Percentiles rank a stretch among this genome's conserved stretches.
These are phyloP conservation scores for Colletotrichum cuscutae DNA, from an alignment of 2,329 filamentous ascomycete genomes.

Conservation along the genomic window DNA sequence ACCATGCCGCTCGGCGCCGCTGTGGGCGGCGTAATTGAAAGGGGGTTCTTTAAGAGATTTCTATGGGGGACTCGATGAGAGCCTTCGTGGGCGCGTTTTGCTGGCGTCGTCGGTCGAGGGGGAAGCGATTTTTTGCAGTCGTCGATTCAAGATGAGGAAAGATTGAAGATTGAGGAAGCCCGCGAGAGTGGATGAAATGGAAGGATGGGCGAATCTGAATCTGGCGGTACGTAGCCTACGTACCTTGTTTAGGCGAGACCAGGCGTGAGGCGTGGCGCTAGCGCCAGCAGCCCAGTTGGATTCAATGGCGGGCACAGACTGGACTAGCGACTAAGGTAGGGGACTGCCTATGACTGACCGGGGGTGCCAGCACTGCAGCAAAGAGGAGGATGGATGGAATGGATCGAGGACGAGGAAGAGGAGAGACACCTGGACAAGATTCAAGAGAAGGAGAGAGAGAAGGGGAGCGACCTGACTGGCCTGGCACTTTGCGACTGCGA, in stretches of 20 bases:
- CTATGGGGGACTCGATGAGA: conserved; percentile 7
- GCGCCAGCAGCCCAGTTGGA: conserved; percentile 29
- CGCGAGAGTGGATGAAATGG: conserved; percentile 35
- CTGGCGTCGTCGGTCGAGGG: conserved; percentile 27
- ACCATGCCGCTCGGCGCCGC: conserved; percentile 38
- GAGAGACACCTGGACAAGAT: not conserved
- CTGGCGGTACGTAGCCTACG: conserved; percentile 34
- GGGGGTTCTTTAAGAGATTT: not conserved
- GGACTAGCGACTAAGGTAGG: conserved; percentile 10
- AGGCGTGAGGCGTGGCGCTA: conserved; percentile 35
- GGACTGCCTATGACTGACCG: not conserved
- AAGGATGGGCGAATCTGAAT: conserved; percentile 35
- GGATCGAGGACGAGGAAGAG: not conserved
- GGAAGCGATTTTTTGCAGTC: conserved; percentile 12
- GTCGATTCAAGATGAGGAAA: conserved; percentile 36
- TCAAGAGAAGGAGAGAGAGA: too few relatives aligned
- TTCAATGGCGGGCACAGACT: conserved; percentile 16
- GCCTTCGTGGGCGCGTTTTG: conserved; percentile 9
- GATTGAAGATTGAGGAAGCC: conserved; percentile 35
- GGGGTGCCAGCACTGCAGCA: not conserved
- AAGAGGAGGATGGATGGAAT: not conserved
- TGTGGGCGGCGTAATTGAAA: conserved; percentile 33
- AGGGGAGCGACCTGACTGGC: too few relatives aligned
- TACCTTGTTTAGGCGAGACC: conserved; percentile 37
- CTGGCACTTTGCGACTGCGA: too few relatives aligned